Percentiles rank a stretch among this genome's conserved stretches.
phyloP scores from a whole-genome alignment of 208 protist species.

The Crithidia bombi region DNA sequence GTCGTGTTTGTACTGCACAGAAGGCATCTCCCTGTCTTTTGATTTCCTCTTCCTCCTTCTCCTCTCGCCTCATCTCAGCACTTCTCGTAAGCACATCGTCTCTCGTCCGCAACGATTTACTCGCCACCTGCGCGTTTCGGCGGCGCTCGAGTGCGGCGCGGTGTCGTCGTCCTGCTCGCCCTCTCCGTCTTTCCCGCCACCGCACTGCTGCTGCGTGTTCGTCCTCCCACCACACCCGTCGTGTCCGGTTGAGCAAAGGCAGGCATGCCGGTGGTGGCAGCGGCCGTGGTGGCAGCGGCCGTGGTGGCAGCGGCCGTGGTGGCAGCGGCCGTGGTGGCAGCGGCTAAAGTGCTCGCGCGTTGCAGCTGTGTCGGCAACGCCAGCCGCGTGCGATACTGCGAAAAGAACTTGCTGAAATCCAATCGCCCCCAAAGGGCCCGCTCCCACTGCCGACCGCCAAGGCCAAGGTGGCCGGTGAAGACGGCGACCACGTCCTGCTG shows the following conservation, averaged over 20 bases:
- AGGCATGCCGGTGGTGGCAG: not conserved
- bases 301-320: no score
- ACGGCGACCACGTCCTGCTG: slow-evolving; percentile 69
- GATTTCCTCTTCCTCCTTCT: no score
- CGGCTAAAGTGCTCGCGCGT: not conserved
- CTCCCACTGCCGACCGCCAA: slow-evolving; percentile 53
- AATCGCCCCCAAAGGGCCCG: slow-evolving; percentile 78
- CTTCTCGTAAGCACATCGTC: not conserved
- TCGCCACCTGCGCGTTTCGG: slow-evolving; percentile 7
- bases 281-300: not conserved
- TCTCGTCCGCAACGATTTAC: not conserved
- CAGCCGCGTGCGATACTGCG: slow-evolving; percentile 17
- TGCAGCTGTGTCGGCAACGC: slow-evolving; percentile 4
- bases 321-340: not conserved
- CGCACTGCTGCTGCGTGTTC: not conserved
- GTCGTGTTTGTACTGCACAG: no score
- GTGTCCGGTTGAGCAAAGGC: slow-evolving; percentile 7
- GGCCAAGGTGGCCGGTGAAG: slow-evolving; percentile 64
- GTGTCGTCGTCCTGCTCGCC: slow-evolving; percentile 4
- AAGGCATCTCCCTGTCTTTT: not conserved
- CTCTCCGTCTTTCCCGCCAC: not conserved
- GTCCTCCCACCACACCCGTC: not conserved
- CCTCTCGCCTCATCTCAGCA: no score
- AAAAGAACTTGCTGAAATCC: slow-evolving; percentile 83
- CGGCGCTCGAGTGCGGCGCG: slow-evolving; percentile 1